Percentiles rank a stretch among this genome's conserved stretches.
phyloP scores from a whole-genome alignment of 805 yeast genomes.

The Spathaspora sp. region DNA sequence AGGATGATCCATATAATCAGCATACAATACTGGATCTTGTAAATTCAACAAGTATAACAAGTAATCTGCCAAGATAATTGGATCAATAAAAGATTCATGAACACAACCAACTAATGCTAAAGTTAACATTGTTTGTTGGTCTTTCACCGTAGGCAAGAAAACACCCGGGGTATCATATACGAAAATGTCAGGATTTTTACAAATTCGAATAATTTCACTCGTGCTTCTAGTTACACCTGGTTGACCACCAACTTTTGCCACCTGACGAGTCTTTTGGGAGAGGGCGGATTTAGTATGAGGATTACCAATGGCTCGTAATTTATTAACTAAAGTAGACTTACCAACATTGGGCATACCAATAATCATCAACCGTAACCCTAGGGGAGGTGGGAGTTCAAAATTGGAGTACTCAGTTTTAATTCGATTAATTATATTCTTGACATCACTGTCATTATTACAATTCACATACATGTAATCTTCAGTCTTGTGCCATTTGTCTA shows the following conservation, averaged over 20 bases:
- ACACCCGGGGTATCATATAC: constrained; percentile 94
- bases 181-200: constrained; percentile 57
- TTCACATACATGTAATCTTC: constrained; percentile 51
- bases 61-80: constrained; percentile 83
- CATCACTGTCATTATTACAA: constrained; percentile 49
- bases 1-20: constrained; percentile 50
- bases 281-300: constrained; percentile 20
- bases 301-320: constrained; percentile 49
- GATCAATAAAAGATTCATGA: constrained; percentile 67
- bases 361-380: constrained; percentile 73
- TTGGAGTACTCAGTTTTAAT: constrained; percentile 42
- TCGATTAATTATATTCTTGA: constrained; percentile 45
- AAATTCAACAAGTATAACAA: constrained; percentile 69
- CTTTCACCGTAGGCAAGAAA: constrained; percentile 68
- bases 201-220: constrained; percentile 68
- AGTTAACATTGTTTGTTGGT: constrained; percentile 67
- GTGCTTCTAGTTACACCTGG: constrained; percentile 89
- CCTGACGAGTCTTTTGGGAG: constrained; percentile 48
- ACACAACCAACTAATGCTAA: constrained; percentile 76
- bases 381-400: constrained; percentile 71
- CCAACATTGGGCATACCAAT: constrained; percentile 99
- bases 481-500: constrained; percentile 31
- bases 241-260: constrained; percentile 78
- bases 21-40: constrained; percentile 45
- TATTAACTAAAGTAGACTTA: constrained; percentile 81